Conservation (phyloP, 148 eudicot species). For the Fagopyrum homotropicum region DNA sequence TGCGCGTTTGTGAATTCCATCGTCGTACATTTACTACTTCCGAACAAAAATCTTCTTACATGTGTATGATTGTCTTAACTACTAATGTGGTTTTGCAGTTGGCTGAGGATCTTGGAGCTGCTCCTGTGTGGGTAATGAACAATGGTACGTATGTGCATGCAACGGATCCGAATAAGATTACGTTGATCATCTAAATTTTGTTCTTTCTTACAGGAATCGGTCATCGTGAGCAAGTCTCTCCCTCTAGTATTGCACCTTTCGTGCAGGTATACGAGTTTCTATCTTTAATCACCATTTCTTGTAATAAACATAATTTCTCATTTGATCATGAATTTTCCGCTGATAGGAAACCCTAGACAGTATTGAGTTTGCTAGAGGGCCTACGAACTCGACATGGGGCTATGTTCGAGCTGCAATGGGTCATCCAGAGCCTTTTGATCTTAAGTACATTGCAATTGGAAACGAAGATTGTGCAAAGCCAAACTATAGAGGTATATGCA, state of each 20-base stretch:
- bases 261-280: slow-evolving; percentile 40
- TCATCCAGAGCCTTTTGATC: slow-evolving; percentile 72
- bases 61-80: slow-evolving; percentile 1
- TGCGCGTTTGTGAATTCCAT: no score
- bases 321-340: background rate
- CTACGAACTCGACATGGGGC: slow-evolving; percentile 63
- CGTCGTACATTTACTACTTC: no score
- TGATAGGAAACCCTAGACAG: slow-evolving; percentile 68
- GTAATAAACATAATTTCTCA: background rate
- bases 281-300: background rate
- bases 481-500: slow-evolving; percentile 58
- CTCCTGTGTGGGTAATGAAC: slow-evolving; percentile 89
- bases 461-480: slow-evolving; percentile 73
- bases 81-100: slow-evolving; percentile 36
- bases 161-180: background rate
- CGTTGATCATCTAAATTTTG: no score
- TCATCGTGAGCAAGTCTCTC: slow-evolving; percentile 55
- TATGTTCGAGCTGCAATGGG: slow-evolving; percentile 68
- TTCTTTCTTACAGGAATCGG: slow-evolving; percentile 36
- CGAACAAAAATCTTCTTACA: background rate
- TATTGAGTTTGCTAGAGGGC: slow-evolving; percentile 84
- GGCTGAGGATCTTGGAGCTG: slow-evolving; percentile 87
- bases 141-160: slow-evolving; percentile 44
- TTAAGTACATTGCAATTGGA: slow-evolving; percentile 77
- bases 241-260: slow-evolving; percentile 45